Evolutionary conservation across 768 basidiomycete species (phyloP), one percentile per base, ranked within the genome.

Genomic region (Calocera cornea): DNA sequence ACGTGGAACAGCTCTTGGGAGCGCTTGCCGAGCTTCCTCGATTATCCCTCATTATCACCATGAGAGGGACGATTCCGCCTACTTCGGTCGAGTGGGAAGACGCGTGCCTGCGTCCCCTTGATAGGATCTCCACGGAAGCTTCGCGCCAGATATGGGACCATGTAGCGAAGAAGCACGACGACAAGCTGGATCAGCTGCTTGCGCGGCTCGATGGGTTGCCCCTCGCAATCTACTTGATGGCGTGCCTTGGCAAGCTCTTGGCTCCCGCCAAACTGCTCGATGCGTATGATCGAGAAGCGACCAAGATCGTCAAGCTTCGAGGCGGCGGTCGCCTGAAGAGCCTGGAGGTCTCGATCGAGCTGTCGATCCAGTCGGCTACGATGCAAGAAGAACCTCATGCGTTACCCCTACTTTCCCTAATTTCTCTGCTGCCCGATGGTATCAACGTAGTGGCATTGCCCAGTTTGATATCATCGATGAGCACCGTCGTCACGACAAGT

Each of bases 41-140:
- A 65, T 65, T 79, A 2, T 72, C 75, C 2, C 68, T 79, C 27
- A 66, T 79, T 34, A 63, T 77, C n/a, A 80, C 78, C 12, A 77
- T 80, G 73, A 72, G 78, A 31, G 70, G 70, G 14, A 34, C 17
- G 22, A 19, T 31, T 10, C 60, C 34, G 19, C 65, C 70, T 2
- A 22, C 1, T 16, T 38, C 65, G 2, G 16, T 69, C 17, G 38
- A 40, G 11, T 70, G 70, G 70, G n/a, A 64, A 10, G 16, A 22
- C 10, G n/a, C n/a, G n/a, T n/a, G n/a, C n/a, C n/a, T 10, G 66
- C 10, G 8, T 11, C 1, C 29, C 60, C 14, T 64, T 70, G 10
- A n/a, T 27, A 44, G 24, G 5, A 40, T 70, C 1, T 17, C 38
- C 36, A 2, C 44, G 71, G 73, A 7, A 70, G 70, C n/a, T 40